phyloP scores from a whole-genome alignment of 805 yeast species.

The Candida parachauliodes region DNA sequence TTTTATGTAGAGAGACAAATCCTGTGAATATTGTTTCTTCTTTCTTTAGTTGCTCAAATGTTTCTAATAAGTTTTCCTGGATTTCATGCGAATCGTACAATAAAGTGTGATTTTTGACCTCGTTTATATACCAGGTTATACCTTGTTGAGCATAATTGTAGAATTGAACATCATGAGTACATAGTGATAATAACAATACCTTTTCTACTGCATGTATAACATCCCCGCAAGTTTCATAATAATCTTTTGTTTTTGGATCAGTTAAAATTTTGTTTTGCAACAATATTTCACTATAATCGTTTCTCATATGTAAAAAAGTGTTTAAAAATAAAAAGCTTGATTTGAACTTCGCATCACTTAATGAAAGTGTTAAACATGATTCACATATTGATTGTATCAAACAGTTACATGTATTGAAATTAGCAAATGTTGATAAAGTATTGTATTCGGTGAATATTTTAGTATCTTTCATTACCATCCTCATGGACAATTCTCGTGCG shows the following conservation, averaged over 20 bases:
- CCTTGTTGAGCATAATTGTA: slow-evolving; percentile 36
- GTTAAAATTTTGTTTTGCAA: slow-evolving; percentile 13
- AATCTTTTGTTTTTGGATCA: slow-evolving; percentile 10
- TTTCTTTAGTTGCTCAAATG: slow-evolving; percentile 38
- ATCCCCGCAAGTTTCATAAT: slow-evolving; percentile 10
- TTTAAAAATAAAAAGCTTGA: slow-evolving; percentile 33
- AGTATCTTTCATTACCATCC: slow-evolving; percentile 19
- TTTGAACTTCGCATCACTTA: slow-evolving; percentile 35
- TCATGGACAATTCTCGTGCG: slow-evolving; percentile 30
- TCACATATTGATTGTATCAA: slow-evolving; percentile 34
- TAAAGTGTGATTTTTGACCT: slow-evolving; percentile 10
- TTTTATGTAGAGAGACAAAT: slow-evolving; percentile 68
- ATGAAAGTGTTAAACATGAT: slow-evolving; percentile 28
- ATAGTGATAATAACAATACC: slow-evolving; percentile 34
- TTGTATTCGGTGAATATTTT: slow-evolving; percentile 16
- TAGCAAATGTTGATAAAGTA: slow-evolving; percentile 23
- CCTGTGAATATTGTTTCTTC: slow-evolving; percentile 65
- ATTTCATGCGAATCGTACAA: slow-evolving; percentile 10
- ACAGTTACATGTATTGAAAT: slow-evolving; percentile 25
- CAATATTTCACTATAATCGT: slow-evolving; percentile 13
- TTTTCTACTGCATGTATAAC: slow-evolving; percentile 32
- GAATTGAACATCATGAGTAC: slow-evolving; percentile 43
- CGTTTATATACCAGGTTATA: slow-evolving; percentile 29
- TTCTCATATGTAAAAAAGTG: slow-evolving; percentile 27
- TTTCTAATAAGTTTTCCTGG: slow-evolving; percentile 20